Evolutionary conservation across 2,329 filamentous ascomycete species (phyloP).

Genomic region (Arthrinium phaeospermum): DNA sequence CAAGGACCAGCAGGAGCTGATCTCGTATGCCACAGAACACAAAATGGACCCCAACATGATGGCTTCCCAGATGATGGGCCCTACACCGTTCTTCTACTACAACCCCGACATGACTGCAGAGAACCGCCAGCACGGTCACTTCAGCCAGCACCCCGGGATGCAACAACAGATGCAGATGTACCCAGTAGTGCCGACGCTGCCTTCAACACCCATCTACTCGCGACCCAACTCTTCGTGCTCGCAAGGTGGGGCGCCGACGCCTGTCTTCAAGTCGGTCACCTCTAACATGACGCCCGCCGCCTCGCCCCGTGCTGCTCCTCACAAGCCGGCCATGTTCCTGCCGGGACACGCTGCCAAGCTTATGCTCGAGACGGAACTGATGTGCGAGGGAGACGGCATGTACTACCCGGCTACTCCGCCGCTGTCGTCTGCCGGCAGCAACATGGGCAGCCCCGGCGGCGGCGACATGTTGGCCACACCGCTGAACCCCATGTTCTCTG

Average conservation of each 20-base stretch:
- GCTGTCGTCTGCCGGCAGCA: constrained; percentile 83
- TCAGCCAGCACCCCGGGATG: constrained; percentile 64
- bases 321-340: constrained; percentile 75
- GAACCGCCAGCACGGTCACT: constrained; percentile 76
- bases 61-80: constrained; percentile 65
- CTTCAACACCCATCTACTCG: constrained; percentile 68
- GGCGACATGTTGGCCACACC: constrained; percentile 83
- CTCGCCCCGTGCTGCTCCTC: constrained; percentile 74
- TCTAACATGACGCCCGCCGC: constrained; percentile 75
- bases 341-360: constrained; percentile 46
- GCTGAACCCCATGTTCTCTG: constrained; percentile 78
- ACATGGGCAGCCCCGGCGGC: constrained; percentile 82
- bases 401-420: constrained; percentile 87
- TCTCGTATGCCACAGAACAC: constrained; percentile 31
- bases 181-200: constrained; percentile 61
- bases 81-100: constrained; percentile 87
- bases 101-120: constrained; percentile 80
- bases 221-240: constrained; percentile 70
- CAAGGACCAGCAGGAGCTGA: constrained; percentile 22
- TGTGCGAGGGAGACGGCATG: constrained; percentile 61
- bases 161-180: constrained; percentile 59
- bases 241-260: constrained; percentile 58
- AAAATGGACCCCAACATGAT: constrained; percentile 71
- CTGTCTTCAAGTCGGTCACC: constrained; percentile 63
- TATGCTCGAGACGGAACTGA: constrained; percentile 77